Evolutionary conservation across 306 rosid genomes (phyloP).

Genomic region (Styphnolobium japonicum): DNA sequence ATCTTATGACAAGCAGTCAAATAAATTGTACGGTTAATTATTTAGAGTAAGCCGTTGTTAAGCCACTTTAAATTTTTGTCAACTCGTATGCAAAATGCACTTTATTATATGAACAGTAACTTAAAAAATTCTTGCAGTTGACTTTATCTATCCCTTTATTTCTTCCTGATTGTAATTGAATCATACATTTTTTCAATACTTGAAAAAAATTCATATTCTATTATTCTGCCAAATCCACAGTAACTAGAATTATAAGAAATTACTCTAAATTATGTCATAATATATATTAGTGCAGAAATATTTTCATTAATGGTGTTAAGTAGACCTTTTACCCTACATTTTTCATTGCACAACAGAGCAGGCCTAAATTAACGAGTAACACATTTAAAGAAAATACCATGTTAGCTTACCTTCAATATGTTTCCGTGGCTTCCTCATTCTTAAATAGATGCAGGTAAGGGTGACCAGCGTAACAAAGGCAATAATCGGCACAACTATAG

Average conservation of each 20-base stretch:
- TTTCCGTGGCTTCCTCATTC: conserved; percentile 23
- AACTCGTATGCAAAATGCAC: not conserved
- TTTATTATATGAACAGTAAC: not conserved
- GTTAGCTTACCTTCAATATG: conserved; percentile 14
- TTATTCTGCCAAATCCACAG: not conserved
- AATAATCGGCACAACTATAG: conserved; percentile 25
- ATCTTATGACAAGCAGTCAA: not conserved
- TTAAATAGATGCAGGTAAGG: conserved; percentile 25
- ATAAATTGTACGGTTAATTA: not conserved
- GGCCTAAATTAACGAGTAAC: not conserved
- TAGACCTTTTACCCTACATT: not conserved
- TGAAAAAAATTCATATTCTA: not conserved
- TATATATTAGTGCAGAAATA: not conserved
- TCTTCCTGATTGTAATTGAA: not conserved
- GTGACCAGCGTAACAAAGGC: conserved; percentile 10
- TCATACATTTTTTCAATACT: not conserved
- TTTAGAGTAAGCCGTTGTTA: not conserved
- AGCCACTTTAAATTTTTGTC: not conserved
- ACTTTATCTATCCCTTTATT: not conserved
- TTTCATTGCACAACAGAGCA: not conserved
- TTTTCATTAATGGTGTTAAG: not conserved
- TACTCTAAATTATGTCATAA: not conserved
- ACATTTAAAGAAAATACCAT: not conserved
- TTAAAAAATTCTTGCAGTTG: not conserved
- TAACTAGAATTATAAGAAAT: not conserved